Evolutionary conservation across 1,284 basidiomycete genomes (phyloP).

Genomic region (Marasmius fiardii): DNA sequence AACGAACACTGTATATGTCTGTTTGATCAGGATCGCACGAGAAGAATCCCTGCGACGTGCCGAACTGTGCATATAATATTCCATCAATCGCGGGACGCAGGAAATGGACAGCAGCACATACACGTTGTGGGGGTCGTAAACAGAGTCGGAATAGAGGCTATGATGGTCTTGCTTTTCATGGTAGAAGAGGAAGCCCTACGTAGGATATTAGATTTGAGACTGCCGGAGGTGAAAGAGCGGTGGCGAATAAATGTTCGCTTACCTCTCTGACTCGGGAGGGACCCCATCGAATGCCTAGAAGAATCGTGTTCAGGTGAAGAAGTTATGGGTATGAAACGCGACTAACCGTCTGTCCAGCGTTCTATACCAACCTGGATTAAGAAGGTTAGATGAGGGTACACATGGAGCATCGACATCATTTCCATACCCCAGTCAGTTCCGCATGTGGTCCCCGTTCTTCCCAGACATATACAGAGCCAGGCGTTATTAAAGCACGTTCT

Average conservation of each 20-base stretch:
- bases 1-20: constrained; percentile 77
- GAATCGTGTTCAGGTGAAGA: background rate
- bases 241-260: constrained; percentile 19
- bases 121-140: constrained; percentile 38
- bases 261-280: constrained; percentile 76
- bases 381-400: constrained; percentile 6
- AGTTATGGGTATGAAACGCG: too few relatives aligned
- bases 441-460: constrained; percentile 76
- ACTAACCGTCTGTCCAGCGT: constrained; percentile 51
- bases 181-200: constrained; percentile 75
- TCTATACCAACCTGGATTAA: constrained; percentile 63
- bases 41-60: constrained; percentile 28
- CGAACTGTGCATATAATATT: constrained; percentile 19
- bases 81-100: background rate
- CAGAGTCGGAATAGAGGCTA: constrained; percentile 39
- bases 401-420: background rate
- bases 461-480: constrained; percentile 80
- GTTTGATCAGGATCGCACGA: constrained; percentile 58
- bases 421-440: constrained; percentile 63
- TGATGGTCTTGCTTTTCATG: constrained; percentile 61
- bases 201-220: constrained; percentile 7
- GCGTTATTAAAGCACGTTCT: constrained; percentile 53
- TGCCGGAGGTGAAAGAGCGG: constrained; percentile 2
- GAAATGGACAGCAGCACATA: constrained; percentile 19
- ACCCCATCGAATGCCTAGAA: constrained; percentile 68